Percentiles rank a stretch among this genome's conserved stretches.
These are phyloP conservation scores for Jatropha multifida DNA, from an alignment of 441 rosid species.

Conservation along the genomic window DNA sequence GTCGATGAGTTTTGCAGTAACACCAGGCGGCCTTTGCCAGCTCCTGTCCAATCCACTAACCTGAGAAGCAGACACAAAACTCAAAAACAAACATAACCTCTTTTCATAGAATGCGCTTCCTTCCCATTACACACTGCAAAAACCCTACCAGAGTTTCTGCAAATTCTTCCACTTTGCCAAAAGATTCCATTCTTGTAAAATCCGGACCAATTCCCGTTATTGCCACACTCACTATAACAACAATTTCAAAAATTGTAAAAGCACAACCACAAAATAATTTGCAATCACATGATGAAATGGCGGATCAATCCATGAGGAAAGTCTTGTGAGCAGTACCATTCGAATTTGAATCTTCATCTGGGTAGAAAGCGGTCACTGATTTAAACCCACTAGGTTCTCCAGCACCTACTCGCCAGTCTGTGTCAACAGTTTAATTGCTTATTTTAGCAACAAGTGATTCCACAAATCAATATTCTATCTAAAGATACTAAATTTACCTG, in stretches of 20 bases:
- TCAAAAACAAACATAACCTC: background rate
- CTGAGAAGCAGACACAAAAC: constrained; percentile 25
- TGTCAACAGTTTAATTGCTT: constrained; percentile 6
- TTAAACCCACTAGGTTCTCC: constrained; percentile 79
- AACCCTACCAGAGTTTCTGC: constrained; percentile 72
- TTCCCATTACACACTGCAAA: background rate
- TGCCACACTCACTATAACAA: constrained; percentile 50
- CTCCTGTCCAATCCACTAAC: constrained; percentile 93
- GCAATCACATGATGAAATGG: background rate
- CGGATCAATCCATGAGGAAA: background rate
- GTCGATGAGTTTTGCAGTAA: constrained; percentile 70
- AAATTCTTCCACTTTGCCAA: constrained; percentile 91
- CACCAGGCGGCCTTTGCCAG: constrained; percentile 90
- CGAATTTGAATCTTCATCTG: constrained; percentile 53
- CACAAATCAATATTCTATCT: no score
- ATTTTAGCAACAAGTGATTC: no score
- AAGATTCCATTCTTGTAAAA: constrained; percentile 88
- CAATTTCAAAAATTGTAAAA: constrained; percentile 2
- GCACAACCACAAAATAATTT: background rate
- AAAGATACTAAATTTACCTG: no score
- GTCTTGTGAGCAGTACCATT: constrained; percentile 42
- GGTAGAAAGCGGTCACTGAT: constrained; percentile 85
- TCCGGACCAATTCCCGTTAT: constrained; percentile 96
- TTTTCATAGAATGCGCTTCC: background rate
- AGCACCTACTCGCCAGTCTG: constrained; percentile 76